Percentiles rank a stretch among this genome's conserved stretches.
Conservation (phyloP, 805 yeast genomes). For the Ogataea allantospora region DNA sequence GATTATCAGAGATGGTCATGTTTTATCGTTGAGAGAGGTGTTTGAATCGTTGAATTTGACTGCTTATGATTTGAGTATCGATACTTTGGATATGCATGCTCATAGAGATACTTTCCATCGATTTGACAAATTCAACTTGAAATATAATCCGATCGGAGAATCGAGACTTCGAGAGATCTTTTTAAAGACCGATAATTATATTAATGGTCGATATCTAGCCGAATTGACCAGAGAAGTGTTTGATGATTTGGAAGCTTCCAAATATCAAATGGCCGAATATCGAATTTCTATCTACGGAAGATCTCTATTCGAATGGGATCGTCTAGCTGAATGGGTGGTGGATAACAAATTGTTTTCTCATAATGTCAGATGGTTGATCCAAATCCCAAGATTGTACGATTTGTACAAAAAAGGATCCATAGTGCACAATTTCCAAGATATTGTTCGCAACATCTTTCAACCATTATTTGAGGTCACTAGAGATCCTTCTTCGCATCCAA, state of each 20-base stretch:
- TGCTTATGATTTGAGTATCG: conserved; percentile 93
- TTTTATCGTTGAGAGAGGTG: conserved; percentile 83
- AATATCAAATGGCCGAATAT: conserved; percentile 96
- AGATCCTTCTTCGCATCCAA: conserved; percentile 87
- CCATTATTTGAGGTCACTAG: conserved; percentile 90
- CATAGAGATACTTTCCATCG: conserved; percentile 97
- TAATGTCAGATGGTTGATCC: conserved; percentile 96
- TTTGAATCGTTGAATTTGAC: conserved; percentile 86
- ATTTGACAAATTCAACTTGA: conserved; percentile 94
- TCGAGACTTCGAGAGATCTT: conserved; percentile 95
- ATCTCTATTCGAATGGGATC: conserved; percentile 89
- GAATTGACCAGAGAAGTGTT: conserved; percentile 93
- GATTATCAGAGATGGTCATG: conserved; percentile 87
- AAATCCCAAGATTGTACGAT: conserved; percentile 91
- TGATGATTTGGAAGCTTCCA: conserved; percentile 89
- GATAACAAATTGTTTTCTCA: conserved; percentile 89
- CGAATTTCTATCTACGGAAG: conserved; percentile 95
- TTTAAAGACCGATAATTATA: conserved; percentile 90
- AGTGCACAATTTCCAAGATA: conserved; percentile 70
- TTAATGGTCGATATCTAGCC: conserved; percentile 85
- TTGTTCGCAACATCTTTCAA: conserved; percentile 72
- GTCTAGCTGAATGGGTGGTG: conserved; percentile 89
- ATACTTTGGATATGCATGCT: conserved; percentile 98
- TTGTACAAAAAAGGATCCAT: conserved; percentile 76
- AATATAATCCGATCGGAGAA: conserved; percentile 97